phyloP scores from a whole-genome alignment of 2,329 filamentous ascomycete species.

The Dactylellina sp. region DNA sequence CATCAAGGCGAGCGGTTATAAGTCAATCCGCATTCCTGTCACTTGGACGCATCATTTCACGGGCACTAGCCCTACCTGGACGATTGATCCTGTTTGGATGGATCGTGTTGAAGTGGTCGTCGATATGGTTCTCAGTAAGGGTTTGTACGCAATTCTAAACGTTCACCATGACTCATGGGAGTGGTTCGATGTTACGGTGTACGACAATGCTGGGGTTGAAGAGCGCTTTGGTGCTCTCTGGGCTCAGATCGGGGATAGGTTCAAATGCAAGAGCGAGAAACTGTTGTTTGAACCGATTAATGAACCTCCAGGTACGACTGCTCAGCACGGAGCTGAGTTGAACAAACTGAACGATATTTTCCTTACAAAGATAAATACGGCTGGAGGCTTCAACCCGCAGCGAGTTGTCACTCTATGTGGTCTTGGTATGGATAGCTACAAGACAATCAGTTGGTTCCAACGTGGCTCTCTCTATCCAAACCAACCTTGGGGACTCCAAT shows the following conservation, averaged over 20 bases:
- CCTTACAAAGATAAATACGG: constrained; percentile 68
- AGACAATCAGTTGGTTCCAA: constrained; percentile 70
- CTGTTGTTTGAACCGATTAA: constrained; percentile 73
- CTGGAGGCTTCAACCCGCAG: constrained; percentile 70
- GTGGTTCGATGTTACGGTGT: constrained; percentile 70
- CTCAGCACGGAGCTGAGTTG: constrained; percentile 67
- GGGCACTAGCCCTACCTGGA: constrained; percentile 68
- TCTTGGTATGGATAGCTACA: constrained; percentile 67
- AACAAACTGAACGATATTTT: constrained; percentile 72
- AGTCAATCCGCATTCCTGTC: constrained; percentile 71
- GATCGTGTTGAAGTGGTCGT: constrained; percentile 71
- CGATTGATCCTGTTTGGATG: constrained; percentile 69
- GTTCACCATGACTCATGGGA: constrained; percentile 72
- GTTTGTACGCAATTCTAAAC: constrained; percentile 70
- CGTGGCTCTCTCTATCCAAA: constrained; percentile 67
- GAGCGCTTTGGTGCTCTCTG: constrained; percentile 70
- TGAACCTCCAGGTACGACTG: constrained; percentile 69
- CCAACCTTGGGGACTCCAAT: constrained; percentile 71
- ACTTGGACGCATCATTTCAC: constrained; percentile 72
- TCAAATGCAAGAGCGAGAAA: constrained; percentile 68
- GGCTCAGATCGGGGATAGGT: constrained; percentile 65
- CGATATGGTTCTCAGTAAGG: constrained; percentile 68
- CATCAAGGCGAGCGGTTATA: constrained; percentile 70
- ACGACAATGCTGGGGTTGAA: constrained; percentile 64
- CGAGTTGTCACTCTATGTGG: constrained; percentile 71